Base-by-base conservation (phyloP, 1,284 basidiomycete species). In the Exsudoporus floridanus region DNA sequence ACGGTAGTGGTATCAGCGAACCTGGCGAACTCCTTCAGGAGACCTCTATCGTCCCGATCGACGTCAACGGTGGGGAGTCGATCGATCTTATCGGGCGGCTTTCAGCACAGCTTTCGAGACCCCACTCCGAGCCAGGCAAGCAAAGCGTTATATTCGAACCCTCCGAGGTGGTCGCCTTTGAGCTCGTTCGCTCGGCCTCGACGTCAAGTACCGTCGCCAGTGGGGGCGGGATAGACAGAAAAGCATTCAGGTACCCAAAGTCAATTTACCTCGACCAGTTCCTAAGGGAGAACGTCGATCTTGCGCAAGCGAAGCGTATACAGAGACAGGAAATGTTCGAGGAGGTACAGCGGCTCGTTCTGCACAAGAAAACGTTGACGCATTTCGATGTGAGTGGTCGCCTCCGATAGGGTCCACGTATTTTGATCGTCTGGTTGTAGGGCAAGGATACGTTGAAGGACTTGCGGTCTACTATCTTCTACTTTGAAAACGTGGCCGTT, bases 201-300 rank as follows among this genome's bases (percentile, higher is more conserved):
- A 28, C 14, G 1, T 38, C 50, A 6, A 50, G 18, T 35, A 42
- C 46, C 19, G n/a, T 44, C 7, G 9, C 52, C 9, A 37, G n/a
- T 31, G 54, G 70, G 2, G 53, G 64, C 9, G 73, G 67, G 50
- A 46, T 55, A 5, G 72, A 76, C 16, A 68, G 72, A 8, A 77
- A 80, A 51, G 73, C 73, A 3, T 84, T 90, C 59, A 68, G 65
- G 21, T 91, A 80, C 57, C 87, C 88, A 3, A 79, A 77, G 56
- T 71, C 73, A 31, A 73, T 91, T 38, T 89, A 81, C 62, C 72
- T 91, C 46, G 89, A 91, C 63, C 80, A 82, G 53, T 91, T 89
- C 61, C 60, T 90, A 56, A 73, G 74, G 46, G 75, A 78, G 47
- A 88, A 87, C 48, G 59, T 80, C 3, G 73, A 74, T 14, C 56